Conservation (phyloP, 2,329 filamentous ascomycete genomes). For the Neofusicoccum kwambonambiense region DNA sequence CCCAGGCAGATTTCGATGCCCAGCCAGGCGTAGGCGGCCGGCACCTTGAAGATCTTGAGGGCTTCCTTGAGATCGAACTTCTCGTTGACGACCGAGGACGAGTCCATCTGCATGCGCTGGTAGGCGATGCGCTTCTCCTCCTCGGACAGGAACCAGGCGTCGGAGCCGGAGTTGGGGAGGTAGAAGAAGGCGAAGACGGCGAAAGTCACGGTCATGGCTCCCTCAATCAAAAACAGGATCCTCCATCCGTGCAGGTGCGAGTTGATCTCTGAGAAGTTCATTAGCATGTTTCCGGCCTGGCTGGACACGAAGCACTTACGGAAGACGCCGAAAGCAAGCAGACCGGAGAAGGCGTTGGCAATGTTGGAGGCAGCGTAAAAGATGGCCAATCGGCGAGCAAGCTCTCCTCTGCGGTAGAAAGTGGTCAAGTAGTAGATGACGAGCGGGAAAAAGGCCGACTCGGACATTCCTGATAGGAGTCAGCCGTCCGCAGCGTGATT, state of each 20-base stretch:
- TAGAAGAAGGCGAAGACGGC: constrained; percentile 67
- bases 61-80: constrained; percentile 54
- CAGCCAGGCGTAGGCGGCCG: constrained; percentile 55
- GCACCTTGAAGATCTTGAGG: constrained; percentile 54
- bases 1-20: constrained; percentile 60
- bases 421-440: constrained; percentile 61
- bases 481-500: background rate
- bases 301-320: constrained; percentile 30
- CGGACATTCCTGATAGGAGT: constrained; percentile 40
- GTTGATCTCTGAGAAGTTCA: constrained; percentile 35
- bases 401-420: constrained; percentile 70
- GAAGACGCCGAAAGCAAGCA: constrained; percentile 62
- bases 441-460: constrained; percentile 68
- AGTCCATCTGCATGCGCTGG: constrained; percentile 73
- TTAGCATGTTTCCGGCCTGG: constrained; percentile 32
- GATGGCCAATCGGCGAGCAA: constrained; percentile 67
- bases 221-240: constrained; percentile 65
- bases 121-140: constrained; percentile 68
- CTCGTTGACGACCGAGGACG: constrained; percentile 62
- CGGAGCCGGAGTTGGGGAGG: constrained; percentile 62
- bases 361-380: constrained; percentile 78
- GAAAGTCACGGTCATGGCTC: constrained; percentile 57
- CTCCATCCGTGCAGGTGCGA: constrained; percentile 59
- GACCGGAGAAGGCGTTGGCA: constrained; percentile 64
- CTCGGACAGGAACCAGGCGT: constrained; percentile 63